Evolutionary conservation across 768 basidiomycete species (phyloP), one percentile per base, ranked within the genome.

Genomic region (Tulasnella sp.): DNA sequence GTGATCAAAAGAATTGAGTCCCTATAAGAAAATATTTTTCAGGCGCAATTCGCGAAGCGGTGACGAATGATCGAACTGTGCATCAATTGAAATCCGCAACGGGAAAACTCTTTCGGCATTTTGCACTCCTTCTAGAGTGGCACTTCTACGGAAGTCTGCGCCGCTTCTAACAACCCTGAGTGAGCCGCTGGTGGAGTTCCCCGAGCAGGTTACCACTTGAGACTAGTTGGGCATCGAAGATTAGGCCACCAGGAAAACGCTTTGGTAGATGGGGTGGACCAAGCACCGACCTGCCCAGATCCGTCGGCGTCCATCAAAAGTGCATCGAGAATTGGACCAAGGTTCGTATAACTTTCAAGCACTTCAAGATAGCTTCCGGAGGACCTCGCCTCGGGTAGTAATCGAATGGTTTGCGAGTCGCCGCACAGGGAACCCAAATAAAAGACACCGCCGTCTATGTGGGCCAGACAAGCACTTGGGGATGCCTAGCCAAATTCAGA

Each of bases 181-280:
- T 14, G 92, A 91, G 2, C 96, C 96, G 2, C 91, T 89, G 81
- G 90, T 94, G 74, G 88, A 88, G 1, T 90, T 93, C 7, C 96
- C 96, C 4, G 94, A 96, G 82, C 94, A 94, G 1, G 95, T 94
- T 5, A 97, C 90, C 58, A 97, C 89, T 84, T 93, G 92, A n/a
- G 87, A 88, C 93, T 96, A 81, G 1, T 52, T 58, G 21, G 14
- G 27, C 3, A 36, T 58, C 77, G 62, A 44, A 48, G 38, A 31
- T 76, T 48, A n/a, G 48, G 34, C 31, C 3, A 52, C 40, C 0
- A 46, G n/a, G 16, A 19, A 27, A 82, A 5, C n/a, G n/a, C n/a
- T 79, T 39, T 31, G 42, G n/a, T n/a, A n/a, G n/a, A n/a, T 38
- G 36, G 1, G 31, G 42, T 3, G 14, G 19, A 36, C 76, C 58